These are phyloP conservation scores for Cladophialophora exuberans DNA, from an alignment of 2,329 filamentous ascomycete genomes.

Conservation along the genomic window DNA sequence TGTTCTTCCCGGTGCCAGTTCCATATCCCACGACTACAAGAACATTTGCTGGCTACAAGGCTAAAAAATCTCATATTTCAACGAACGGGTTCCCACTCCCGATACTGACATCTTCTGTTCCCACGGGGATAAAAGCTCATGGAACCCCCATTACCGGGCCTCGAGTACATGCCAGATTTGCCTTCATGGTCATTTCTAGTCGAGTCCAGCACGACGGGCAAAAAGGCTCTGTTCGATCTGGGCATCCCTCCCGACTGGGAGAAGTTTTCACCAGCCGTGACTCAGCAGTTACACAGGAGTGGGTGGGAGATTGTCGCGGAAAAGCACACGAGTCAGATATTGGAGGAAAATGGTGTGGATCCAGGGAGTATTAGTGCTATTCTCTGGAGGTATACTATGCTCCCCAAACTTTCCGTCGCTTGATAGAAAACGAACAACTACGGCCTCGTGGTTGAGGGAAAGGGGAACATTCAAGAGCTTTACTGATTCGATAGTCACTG, in stretches of 20 bases:
- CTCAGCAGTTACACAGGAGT: not conserved
- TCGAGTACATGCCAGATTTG: constrained; percentile 20
- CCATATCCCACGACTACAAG: too few species aligned
- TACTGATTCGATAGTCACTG: too few species aligned
- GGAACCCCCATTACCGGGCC: constrained; percentile 17
- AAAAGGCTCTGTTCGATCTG: constrained; percentile 42
- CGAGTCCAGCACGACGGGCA: constrained; percentile 42
- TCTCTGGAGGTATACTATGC: constrained; percentile 12
- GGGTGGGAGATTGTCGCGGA: constrained; percentile 22
- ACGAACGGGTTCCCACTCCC: too few species aligned
- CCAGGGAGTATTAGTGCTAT: constrained; percentile 16
- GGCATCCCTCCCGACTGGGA: constrained; percentile 35
- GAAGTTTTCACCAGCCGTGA: constrained; percentile 12
- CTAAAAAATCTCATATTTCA: too few species aligned
- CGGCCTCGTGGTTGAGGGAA: too few species aligned
- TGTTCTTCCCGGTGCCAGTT: not conserved
- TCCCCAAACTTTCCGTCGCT: too few species aligned
- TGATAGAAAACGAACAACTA: too few species aligned
- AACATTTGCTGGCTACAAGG: too few species aligned
- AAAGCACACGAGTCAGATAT: constrained; percentile 28
- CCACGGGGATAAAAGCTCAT: too few species aligned
- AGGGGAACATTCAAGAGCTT: too few species aligned
- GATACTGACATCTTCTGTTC: too few species aligned
- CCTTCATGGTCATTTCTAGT: constrained; percentile 47
- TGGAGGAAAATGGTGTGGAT: constrained; percentile 27